Evolutionary conservation across 225 moss, liverwort and hornwort species (phyloP), one percentile per base, ranked within the genome.

Genomic region (Straminergon stramineum): DNA sequence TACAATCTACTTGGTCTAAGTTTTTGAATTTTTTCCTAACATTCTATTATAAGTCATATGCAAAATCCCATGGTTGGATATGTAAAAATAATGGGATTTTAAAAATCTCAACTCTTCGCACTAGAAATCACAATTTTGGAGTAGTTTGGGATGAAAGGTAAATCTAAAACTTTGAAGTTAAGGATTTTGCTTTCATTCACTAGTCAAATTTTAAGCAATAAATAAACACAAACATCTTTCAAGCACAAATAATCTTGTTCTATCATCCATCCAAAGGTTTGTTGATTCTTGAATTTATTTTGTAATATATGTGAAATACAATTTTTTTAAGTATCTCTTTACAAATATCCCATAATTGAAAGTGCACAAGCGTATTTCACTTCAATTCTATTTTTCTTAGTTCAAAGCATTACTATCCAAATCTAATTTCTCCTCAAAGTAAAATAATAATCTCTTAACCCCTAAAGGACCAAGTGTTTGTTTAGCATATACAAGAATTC

Each of bases 331-430:
- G 1, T 7, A 2, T 14, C 24, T 70, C 7, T 76, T 52, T 20
- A 13, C 13, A 76, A 76, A 76, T 34, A 7, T 32, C 34, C 21
- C 3, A 52, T 27, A n/a, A 79, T 79, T n/a, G 2, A 57, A 57
- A 79, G 26, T 18, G 4, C 0, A 0, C 7, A 57, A 55, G 22
- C 5, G 7, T 77, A 0, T 28, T 73, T 30, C 4, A 45, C 6
- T 45, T 45, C 9, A 28, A 8, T 9, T 45, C 28, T 43, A 22
- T 39, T 28, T 27, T 71, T 45, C 22, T 41, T 10, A 3, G 6
- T 74, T 45, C 15, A 73, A 43, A 73, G 16, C 3, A 39, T 27
- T 41, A 45, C 10, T 74, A 74, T 17, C 9, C 45, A 45, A 73
- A 74, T 51, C 5, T 22, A 53, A 35, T 53, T 51, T 14, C 20